Evolutionary conservation across 2,329 filamentous ascomycete species (phyloP), one percentile per base, ranked within the genome.

Genomic region (Pezicula neosporulosa): DNA sequence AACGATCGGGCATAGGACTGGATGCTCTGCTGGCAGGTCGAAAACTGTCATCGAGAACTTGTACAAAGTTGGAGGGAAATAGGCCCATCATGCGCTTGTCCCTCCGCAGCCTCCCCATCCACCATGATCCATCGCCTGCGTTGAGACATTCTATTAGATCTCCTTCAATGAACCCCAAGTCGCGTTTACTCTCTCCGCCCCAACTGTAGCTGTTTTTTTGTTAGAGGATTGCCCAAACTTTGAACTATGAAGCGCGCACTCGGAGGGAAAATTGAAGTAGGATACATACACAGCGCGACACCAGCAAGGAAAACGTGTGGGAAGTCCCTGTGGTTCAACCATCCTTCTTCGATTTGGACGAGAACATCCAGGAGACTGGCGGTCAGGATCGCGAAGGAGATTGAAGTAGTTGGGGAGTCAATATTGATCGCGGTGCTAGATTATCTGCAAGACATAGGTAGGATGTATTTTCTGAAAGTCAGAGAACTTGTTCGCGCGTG

Each of bases 141-240:
- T 99, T 99, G 48, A 99, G 78, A 66, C 93, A 97, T 81, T 99
- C 94, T 68, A 99, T 99, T 60, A 99, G 73, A 71, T 99, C 94
- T 57, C 94, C 94, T 71, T 99, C 94, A 61, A 99, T 88, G 71
- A 99, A 99, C 15, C 94, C 94, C 52, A 99, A 80, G 68, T 99
- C 94, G 69, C 88, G 85, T 76, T 96, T 96, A 21, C 39, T 42
- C 39, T 42, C 18, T 10, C 30, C 30, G 3, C 30, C 30, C 30
- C 30, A 33, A 33, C 30, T 33, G 30, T 33, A 33, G 30, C 30
- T 33, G 30, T 33, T 13, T 33, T 33, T 2, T 13, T 33, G 30
- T 33, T 33, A 33, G 30, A 33, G 12, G 30, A 30, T 30, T 30
- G 3, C 28, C 28, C 10, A 8, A 12, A 7, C 10, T 30, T 30